Percentiles rank a stretch among this genome's conserved stretches.
These are phyloP conservation scores for Tuber umbilicatum DNA, from an alignment of 495 filamentous ascomycete genomes.

Conservation along the genomic window DNA sequence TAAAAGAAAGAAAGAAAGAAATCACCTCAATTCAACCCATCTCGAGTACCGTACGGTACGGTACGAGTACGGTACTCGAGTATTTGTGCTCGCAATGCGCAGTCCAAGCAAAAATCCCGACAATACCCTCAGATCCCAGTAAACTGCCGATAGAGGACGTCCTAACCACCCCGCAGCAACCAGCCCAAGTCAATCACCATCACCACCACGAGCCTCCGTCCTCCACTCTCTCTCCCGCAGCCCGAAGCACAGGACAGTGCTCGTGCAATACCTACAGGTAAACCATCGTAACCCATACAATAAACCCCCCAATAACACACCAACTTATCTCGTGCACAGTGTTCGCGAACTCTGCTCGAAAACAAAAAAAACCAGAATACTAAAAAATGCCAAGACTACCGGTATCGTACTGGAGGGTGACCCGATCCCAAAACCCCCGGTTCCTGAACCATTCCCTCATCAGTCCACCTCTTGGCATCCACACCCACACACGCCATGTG, in stretches of 20 bases:
- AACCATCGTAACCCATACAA: neutral
- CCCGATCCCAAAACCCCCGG: neutral
- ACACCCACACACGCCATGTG: neutral
- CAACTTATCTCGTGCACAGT: neutral
- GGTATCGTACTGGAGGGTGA: too few species aligned
- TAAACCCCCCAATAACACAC: neutral
- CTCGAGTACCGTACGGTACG: too few species aligned
- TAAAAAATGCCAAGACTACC: neutral
- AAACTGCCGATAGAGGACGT: neutral
- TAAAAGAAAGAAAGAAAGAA: neutral
- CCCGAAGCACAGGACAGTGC: neutral
- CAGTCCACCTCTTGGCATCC: neutral
- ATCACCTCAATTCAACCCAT: neutral
- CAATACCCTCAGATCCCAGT: neutral
- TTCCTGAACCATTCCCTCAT: constrained; percentile 3
- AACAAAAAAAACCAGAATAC: neutral
- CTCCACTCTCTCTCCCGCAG: neutral
- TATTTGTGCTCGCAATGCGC: too few species aligned
- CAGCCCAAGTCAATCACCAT: neutral
- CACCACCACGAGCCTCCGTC: neutral
- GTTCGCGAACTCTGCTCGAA: neutral
- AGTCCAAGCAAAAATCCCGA: neutral
- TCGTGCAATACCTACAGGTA: neutral
- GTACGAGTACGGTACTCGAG: too few species aligned
- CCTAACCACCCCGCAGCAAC: neutral